Base-by-base conservation (phyloP, 257 asterid species). In the Knoxia roxburghii region DNA sequence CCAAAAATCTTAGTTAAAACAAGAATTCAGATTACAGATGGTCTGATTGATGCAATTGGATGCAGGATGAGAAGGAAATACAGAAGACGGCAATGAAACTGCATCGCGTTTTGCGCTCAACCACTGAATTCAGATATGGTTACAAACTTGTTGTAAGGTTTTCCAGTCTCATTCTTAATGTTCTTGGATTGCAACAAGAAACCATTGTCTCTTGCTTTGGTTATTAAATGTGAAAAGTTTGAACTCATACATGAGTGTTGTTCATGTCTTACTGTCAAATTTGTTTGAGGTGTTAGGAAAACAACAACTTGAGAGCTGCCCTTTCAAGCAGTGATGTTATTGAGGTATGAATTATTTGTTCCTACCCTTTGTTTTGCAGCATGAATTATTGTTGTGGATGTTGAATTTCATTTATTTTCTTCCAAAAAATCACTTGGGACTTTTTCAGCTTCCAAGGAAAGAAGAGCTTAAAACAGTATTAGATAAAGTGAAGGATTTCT, bases 51-150 rank as follows among this genome's bases (percentile, higher is more conserved):
- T 74, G 46, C 24, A 59, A 14, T 61, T 61, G 21, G 79, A 43
- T 72, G 76, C 87, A 94, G 96, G 99, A 94, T 33, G 99, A 90
- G 75, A 90, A 85, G 89, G 96, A 90, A 78, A 75, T 88, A 45
- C 89, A 80, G 84, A 94, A 88, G 83, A 67, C 78, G 89, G 99
- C 97, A 33, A 61, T 72, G 55, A 88, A 88, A 76, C 91, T 83
- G 77, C 88, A 85, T 67, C 96, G 97, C 39, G 85, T 83, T 7
- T 72, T 94, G 78, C 90, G 91, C 55, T 78, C 89, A 10, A 87
- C 95, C 0, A 88, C 80, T 32, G 97, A 89, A 39, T 94, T 94
- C 72, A 80, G 89, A 84, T 94, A 94, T 71, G 99, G 99, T 83
- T 94, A 88, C 91, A 94, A 94, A 70, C 80, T 94, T 73, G 96